Conservation (phyloP, 129 eudicot genomes). For the Flaveria ramosissima region DNA sequence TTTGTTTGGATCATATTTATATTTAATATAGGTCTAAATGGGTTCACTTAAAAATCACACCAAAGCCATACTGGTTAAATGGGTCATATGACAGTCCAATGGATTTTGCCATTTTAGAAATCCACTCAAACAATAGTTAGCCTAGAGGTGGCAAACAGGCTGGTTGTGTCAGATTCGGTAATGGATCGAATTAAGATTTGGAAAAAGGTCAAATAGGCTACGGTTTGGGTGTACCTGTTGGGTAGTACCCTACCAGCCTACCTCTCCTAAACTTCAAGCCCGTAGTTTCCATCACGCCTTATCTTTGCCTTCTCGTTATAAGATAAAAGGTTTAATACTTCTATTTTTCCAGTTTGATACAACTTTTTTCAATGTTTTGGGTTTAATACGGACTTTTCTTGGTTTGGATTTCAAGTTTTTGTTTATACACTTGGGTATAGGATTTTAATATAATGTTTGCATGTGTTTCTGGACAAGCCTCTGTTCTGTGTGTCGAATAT, state of each 20-base stretch:
- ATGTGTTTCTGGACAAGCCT: neutral
- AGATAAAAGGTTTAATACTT: neutral
- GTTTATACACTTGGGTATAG: neutral
- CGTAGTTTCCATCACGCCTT: neutral
- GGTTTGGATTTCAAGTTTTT: neutral
- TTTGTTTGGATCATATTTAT: neutral
- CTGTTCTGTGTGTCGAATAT: neutral
- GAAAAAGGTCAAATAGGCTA: neutral
- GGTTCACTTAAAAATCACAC: neutral
- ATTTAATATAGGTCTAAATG: neutral
- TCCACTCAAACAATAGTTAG: neutral
- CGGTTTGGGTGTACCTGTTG: neutral
- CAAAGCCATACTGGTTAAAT: neutral
- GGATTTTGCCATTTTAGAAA: neutral
- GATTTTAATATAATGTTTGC: neutral
- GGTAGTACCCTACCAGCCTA: neutral
- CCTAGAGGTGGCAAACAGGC: neutral
- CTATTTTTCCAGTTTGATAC: neutral
- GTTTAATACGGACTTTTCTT: neutral
- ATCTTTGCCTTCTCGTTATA: neutral
- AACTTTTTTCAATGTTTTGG: neutral
- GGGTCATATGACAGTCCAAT: neutral
- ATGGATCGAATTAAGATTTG: neutral
- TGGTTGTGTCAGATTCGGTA: neutral
- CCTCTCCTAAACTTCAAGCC: neutral